Evolutionary conservation across 1,284 basidiomycete genomes (phyloP).

Genomic region (Pascua guehoae): DNA sequence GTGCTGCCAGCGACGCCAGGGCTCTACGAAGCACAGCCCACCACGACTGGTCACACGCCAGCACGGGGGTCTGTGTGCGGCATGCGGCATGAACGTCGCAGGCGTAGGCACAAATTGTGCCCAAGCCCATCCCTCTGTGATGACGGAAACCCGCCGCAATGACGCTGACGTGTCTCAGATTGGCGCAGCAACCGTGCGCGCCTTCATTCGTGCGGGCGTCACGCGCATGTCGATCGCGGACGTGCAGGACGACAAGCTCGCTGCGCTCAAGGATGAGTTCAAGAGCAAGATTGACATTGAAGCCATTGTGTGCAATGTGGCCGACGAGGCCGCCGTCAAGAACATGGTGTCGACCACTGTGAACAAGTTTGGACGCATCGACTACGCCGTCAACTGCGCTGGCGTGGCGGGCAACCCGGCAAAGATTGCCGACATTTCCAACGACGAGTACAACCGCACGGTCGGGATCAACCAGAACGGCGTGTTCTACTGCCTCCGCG

Average conservation of each 20-base stretch:
- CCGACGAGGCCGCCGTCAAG: constrained; percentile 11
- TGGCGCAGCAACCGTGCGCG: constrained; percentile 10
- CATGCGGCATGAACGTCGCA: too few relatives aligned
- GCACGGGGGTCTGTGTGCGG: too few relatives aligned
- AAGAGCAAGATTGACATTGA: not conserved
- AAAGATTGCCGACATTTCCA: constrained; percentile 1
- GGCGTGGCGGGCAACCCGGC: constrained; percentile 9
- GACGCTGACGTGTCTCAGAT: constrained; percentile 5
- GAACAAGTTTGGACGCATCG: constrained; percentile 27
- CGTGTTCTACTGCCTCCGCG: constrained; percentile 21
- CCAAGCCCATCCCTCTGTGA: not conserved
- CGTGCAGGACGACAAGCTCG: constrained; percentile 6
- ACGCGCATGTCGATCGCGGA: constrained; percentile 8
- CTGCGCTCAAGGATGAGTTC: constrained; percentile 5
- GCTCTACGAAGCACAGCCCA: too few relatives aligned
- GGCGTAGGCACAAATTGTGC: too few relatives aligned
- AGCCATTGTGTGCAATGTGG: constrained; percentile 11
- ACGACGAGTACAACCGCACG: constrained; percentile 28
- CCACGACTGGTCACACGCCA: too few relatives aligned
- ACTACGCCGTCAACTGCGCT: constrained; percentile 36
- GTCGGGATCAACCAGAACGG: constrained; percentile 26
- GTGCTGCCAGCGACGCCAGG: not conserved
- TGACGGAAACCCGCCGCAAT: not conserved
- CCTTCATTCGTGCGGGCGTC: constrained; percentile 7
- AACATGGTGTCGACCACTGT: constrained; percentile 4